Evolutionary conservation across 2,329 filamentous ascomycete species (phyloP).

Genomic region (Madurella mycetomatis): DNA sequence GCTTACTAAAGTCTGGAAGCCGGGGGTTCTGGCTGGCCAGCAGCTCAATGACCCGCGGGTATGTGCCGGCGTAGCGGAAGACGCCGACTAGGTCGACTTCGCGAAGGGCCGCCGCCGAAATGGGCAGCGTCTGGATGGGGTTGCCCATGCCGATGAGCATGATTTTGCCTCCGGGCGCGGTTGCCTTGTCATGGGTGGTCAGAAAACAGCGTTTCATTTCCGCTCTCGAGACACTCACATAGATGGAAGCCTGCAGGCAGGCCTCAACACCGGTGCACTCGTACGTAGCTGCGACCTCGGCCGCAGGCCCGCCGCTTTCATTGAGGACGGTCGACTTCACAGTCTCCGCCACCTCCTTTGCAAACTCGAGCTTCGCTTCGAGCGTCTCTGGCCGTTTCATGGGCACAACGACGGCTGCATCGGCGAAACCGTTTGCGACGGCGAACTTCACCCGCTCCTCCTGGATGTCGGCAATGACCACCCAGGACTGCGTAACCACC

Average conservation of each 20-base stretch:
- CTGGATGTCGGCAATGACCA: conserved; percentile 55
- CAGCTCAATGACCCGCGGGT: conserved; percentile 52
- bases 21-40: conserved; percentile 44
- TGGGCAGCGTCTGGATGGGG: conserved; percentile 64
- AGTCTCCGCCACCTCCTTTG: conserved; percentile 44
- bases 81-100: conserved; percentile 69
- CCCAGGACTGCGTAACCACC: conserved; percentile 38
- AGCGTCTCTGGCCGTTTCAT: conserved; percentile 44
- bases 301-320: conserved; percentile 45
- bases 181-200: conserved; percentile 36
- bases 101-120: conserved; percentile 63
- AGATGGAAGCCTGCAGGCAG: conserved; percentile 71
- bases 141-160: conserved; percentile 70
- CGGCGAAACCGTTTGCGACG: conserved; percentile 51
- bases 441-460: conserved; percentile 55
- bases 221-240: conserved; percentile 38
- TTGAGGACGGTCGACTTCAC: conserved; percentile 34
- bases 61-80: conserved; percentile 73
- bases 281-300: conserved; percentile 63
- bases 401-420: conserved; percentile 48
- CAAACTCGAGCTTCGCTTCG: conserved; percentile 51
- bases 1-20: conserved; percentile 60
- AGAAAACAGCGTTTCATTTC: background rate
- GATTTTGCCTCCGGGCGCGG: conserved; percentile 63
- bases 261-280: conserved; percentile 77